Conservation (phyloP, 768 basidiomycete species). For the Rhizopogon roseolus region DNA sequence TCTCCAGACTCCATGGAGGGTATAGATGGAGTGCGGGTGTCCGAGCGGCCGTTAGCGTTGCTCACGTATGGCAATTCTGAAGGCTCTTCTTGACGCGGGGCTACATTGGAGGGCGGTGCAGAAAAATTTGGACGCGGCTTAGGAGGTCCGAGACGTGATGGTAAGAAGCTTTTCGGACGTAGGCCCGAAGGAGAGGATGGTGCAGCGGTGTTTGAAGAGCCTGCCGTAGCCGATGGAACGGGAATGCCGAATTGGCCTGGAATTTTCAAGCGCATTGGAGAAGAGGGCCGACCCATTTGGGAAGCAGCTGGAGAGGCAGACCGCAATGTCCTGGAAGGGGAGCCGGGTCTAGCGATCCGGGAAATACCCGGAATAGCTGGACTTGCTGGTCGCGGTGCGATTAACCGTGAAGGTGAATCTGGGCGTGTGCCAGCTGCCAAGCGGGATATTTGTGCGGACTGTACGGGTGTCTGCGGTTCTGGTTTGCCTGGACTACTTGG, state of each 20-base stretch:
- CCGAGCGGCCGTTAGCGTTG: slow-evolving; percentile 12
- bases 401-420: slow-evolving; percentile 41
- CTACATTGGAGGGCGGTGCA: slow-evolving; percentile 17
- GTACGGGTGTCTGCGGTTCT: slow-evolving; percentile 36
- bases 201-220: slow-evolving; percentile 18
- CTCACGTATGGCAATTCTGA: slow-evolving; percentile 27
- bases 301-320: slow-evolving; percentile 34
- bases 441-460: slow-evolving; percentile 50
- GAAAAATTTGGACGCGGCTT: slow-evolving; percentile 38
- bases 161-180: slow-evolving; percentile 65
- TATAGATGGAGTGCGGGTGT: slow-evolving; percentile 9
- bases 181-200: slow-evolving; percentile 34
- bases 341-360: slow-evolving; percentile 38
- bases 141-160: slow-evolving; percentile 70
- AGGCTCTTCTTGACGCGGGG: slow-evolving; percentile 19
- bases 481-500: slow-evolving; percentile 42
- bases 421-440: slow-evolving; percentile 46
- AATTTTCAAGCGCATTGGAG: slow-evolving; percentile 46
- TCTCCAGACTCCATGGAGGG: slow-evolving; percentile 25
- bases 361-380: slow-evolving; percentile 37
- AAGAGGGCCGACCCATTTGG: slow-evolving; percentile 39
- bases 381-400: slow-evolving; percentile 44
- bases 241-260: slow-evolving; percentile 29
- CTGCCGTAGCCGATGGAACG: slow-evolving; percentile 8
- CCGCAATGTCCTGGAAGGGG: slow-evolving; percentile 31